Base-by-base conservation (phyloP, 2,329 filamentous ascomycete genomes). In the Neofusicoccum ribis region DNA sequence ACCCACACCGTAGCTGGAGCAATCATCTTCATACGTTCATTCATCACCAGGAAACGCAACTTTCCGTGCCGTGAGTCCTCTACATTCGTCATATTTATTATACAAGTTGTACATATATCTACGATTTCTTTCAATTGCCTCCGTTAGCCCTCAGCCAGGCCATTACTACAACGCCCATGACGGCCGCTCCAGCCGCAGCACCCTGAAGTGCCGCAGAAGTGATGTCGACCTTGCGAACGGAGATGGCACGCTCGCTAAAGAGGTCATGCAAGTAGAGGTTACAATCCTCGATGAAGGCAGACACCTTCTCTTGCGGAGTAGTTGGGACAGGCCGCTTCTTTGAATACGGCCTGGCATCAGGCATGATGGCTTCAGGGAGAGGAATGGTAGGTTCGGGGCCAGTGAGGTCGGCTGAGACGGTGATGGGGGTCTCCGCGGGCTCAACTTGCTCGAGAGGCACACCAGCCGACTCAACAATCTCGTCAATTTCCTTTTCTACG, bases 131-230 rank as follows among this genome's bases (percentile, higher is more conserved):
- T 41, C 11, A 41, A 49, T 36, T 59, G 9, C 43, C 7, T 46
- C 56, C 27, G 27, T 23, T 37, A 23, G n/a, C 15, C 12, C n/a
- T 59, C 8, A 64, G 15, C 15, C 58, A 23, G 9, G 63, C 20
- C 43, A 64, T 20, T 15, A 64, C 51, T 3, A 64, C n/a, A 5
- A 46, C 34, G 23, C 63, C 73, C 70, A 76, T 74, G 5, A 75
- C 65, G 11, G 74, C 72, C 14, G 76, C 71, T 41, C 81, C 81
- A 12, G 77, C 77, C 6, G 79, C 79, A 54, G 79, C 80, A 41
- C 80, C 77, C 66, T 81, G 76, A n/a, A 82, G 68, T 4, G 80
- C 75, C 17, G 77, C 74, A n/a, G 76, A 76, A 2, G 81, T 83
- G 46, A 80, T 72, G 60, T 83, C 81, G 52, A 81, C 75, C 65